phyloP scores from a whole-genome alignment of 2,329 filamentous ascomycete species.

The Pyrenochaeta sp. region DNA sequence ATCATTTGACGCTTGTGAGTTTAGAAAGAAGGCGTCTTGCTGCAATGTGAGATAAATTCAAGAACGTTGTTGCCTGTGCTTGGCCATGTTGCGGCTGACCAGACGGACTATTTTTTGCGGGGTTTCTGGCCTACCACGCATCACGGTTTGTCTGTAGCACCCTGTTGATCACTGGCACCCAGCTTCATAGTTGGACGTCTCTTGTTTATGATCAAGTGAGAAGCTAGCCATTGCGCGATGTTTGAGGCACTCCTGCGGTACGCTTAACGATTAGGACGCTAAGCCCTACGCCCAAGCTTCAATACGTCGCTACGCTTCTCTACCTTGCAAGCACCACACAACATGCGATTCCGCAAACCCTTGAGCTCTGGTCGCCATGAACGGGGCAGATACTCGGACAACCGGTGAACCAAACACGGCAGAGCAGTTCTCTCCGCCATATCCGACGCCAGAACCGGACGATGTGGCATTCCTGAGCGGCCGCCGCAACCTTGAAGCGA shows the following conservation, averaged over 20 bases:
- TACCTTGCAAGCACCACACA: conserved; percentile 3
- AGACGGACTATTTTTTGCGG: background rate
- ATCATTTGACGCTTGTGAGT: background rate
- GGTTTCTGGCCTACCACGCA: background rate
- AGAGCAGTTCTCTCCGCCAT: conserved; percentile 41
- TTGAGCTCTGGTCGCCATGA: conserved; percentile 36
- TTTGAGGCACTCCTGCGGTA: background rate
- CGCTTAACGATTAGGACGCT: conserved; percentile 1
- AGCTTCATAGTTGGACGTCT: too few relatives aligned
- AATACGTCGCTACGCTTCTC: conserved; percentile 1
- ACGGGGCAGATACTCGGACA: conserved; percentile 33
- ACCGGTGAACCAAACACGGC: conserved; percentile 23
- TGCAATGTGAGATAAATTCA: background rate
- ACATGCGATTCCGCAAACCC: conserved; percentile 23
- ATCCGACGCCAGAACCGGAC: conserved; percentile 35
- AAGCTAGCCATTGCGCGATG: background rate
- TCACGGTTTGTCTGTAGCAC: background rate
- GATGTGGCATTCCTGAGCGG: conserved; percentile 24
- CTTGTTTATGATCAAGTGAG: too few relatives aligned
- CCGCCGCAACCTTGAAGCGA: conserved; percentile 16
- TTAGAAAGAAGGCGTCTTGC: background rate
- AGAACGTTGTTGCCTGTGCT: background rate
- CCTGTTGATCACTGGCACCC: background rate
- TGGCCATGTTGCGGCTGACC: background rate
- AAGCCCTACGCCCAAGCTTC: conserved; percentile 7